Conservation (phyloP, 2,329 filamentous ascomycete species). For the Xylariaceae sp. region DNA sequence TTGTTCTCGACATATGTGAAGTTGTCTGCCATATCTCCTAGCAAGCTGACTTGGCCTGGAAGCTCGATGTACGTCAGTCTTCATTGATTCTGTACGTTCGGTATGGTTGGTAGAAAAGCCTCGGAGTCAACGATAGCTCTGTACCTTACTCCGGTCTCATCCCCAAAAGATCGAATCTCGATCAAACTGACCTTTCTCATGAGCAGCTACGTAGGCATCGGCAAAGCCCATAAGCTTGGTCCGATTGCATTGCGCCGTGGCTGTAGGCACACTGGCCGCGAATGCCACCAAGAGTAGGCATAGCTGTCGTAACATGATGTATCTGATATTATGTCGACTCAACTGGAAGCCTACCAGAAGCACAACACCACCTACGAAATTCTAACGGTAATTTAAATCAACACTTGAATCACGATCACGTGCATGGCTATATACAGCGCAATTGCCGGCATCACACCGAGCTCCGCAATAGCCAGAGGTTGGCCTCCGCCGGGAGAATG, state of each 20-base stretch:
- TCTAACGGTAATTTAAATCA: no score
- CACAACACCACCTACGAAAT: no score
- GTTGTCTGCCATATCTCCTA: slow-evolving; percentile 15
- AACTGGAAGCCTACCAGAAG: no score
- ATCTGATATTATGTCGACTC: background rate
- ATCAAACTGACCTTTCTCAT: slow-evolving; percentile 10
- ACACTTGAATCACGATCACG: background rate
- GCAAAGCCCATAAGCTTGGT: slow-evolving; percentile 12
- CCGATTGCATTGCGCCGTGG: slow-evolving; percentile 10
- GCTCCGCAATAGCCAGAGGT: no score
- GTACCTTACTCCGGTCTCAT: background rate
- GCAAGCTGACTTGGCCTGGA: slow-evolving; percentile 11
- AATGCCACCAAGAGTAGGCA: slow-evolving; percentile 4
- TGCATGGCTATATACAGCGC: background rate
- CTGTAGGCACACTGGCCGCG: slow-evolving; percentile 1
- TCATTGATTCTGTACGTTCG: no score
- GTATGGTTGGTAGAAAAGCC: no score
- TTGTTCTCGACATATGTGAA: slow-evolving; percentile 29
- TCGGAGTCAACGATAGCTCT: no score
- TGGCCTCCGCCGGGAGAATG: slow-evolving; percentile 14
- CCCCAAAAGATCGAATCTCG: background rate
- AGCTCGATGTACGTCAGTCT: no score
- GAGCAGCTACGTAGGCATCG: slow-evolving; percentile 14
- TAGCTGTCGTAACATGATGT: slow-evolving; percentile 5
- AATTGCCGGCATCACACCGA: background rate